These are phyloP conservation scores for Ceratocystis albifundus DNA, from an alignment of 2,329 filamentous ascomycete genomes.

Conservation along the genomic window DNA sequence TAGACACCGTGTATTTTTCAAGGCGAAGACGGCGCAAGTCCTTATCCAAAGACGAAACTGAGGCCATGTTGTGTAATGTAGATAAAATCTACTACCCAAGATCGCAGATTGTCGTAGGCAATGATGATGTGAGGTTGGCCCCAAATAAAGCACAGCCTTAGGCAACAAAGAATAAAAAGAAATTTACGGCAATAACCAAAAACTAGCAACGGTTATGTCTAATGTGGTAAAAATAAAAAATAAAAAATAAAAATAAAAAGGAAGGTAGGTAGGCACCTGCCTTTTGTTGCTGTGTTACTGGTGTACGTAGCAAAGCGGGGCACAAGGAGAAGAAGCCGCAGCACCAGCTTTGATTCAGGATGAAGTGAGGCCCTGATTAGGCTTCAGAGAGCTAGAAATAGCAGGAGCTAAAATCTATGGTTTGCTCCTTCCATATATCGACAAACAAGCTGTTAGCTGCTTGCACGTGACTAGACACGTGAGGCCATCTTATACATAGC, in stretches of 20 bases:
- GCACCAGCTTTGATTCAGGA: neutral
- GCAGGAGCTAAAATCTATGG: neutral
- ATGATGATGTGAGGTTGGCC: neutral
- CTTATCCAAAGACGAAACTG: slow-evolving; percentile 84
- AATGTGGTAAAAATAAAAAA: too few relatives aligned
- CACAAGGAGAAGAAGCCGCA: slow-evolving; percentile 8
- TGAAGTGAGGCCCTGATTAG: neutral
- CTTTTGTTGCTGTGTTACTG: neutral
- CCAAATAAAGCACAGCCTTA: too few relatives aligned
- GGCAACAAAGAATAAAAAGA: too few relatives aligned
- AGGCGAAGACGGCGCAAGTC: slow-evolving; percentile 89
- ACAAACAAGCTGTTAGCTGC: neutral
- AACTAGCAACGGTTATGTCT: too few relatives aligned
- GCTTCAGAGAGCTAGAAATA: neutral
- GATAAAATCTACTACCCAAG: too few relatives aligned
- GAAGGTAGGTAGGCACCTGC: too few relatives aligned
- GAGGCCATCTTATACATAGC: too few relatives aligned
- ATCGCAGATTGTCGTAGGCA: neutral
- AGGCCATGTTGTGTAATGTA: slow-evolving; percentile 55
- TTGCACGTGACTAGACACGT: too few relatives aligned
- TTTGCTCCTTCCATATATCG: neutral
- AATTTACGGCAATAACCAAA: too few relatives aligned
- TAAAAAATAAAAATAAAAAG: too few relatives aligned
- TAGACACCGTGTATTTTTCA: slow-evolving; percentile 82
- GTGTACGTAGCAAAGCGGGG: slow-evolving; percentile 5